Percentiles rank a stretch among this genome's conserved stretches.
phyloP scores from a whole-genome alignment of 2,329 filamentous ascomycete genomes.

The Ceratocystis harringtonii region DNA sequence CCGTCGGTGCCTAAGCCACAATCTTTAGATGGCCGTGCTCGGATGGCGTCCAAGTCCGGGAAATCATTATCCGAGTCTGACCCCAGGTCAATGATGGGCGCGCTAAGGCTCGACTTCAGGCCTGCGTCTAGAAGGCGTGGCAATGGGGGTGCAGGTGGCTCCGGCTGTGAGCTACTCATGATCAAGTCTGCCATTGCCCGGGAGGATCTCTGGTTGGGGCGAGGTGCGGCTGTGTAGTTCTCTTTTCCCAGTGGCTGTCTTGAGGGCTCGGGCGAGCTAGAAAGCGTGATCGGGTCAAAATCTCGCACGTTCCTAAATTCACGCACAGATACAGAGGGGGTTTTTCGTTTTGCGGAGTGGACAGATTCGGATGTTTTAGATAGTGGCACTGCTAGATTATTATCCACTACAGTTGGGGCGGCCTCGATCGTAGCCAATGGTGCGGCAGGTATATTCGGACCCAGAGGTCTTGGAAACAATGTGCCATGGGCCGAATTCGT shows the following conservation, averaged over 20 bases:
- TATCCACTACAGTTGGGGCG: neutral
- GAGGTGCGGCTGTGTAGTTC: neutral
- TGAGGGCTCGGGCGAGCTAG: neutral
- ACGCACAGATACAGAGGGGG: neutral
- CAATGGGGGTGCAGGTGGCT: neutral
- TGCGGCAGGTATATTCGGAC: neutral
- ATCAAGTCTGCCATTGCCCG: neutral
- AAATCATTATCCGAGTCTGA: constrained; percentile 6
- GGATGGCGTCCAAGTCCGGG: neutral
- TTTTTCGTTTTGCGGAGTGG: neutral
- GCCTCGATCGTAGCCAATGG: neutral
- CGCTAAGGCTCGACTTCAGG: constrained; percentile 1
- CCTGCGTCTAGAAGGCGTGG: neutral
- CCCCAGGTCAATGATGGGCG: neutral
- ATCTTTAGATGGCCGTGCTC: neutral
- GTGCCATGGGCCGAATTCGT: neutral
- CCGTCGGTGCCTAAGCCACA: neutral
- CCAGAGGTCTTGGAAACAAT: neutral
- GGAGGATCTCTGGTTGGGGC: neutral
- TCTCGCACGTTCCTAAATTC: neutral
- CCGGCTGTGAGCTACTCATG: constrained; percentile 9
- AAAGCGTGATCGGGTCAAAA: constrained; percentile 7
- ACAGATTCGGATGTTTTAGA: neutral
- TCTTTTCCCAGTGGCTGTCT: neutral
- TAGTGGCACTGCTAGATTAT: neutral